Base-by-base conservation (phyloP, 352 stramenopile species). In the Phytophthora ohioensis region DNA sequence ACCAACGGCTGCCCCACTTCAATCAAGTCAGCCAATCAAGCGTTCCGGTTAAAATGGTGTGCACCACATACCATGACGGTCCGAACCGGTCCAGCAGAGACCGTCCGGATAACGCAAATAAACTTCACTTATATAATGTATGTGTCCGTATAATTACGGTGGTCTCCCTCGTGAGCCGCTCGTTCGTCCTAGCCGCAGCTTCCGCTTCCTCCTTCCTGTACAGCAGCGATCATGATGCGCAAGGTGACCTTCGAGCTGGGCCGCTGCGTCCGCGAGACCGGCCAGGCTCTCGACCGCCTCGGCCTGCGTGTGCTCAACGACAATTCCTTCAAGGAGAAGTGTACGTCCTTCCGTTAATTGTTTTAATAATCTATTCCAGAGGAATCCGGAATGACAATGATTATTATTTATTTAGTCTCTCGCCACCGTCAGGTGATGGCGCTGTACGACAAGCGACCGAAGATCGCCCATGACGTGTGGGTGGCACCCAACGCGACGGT, bases 401-500 rank as follows among this genome's bases (percentile, higher is more conserved):
- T 41, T 47, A 11, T 36, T 36, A 13, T 62, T 38, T 41, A 10
- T 76, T 68, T 80, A 96, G 82, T 98, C 78, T 98, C 91, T 47
- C 91, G 94, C 71, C 94, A 98, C 85, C 90, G 95, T 67, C 89
- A 93, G 69, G 73, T 98, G 36, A 97, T 98, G 88, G 91, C 91
- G 60, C 70, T 98, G 62, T 96, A 97, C 80, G 86, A 97, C 74
- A 98, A 98, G 87, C 89, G 91, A 32, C 81, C 92, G n/a, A 76
- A 85, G 63, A 91, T 97, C 64, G 92, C 97, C 38, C 88, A 96
- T 71, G 88, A 95, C 57, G 91, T 97, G 39, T 99, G 95, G 81
- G 84, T 99, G n/a, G 97, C 97, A 35, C 97, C 97, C 9, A 99
- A 98, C 79, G 93, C 95, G n/a, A 98, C 96, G 4, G 84, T 99